Base-by-base conservation (phyloP, 306 rosid species). In the Vigna unguiculata region DNA sequence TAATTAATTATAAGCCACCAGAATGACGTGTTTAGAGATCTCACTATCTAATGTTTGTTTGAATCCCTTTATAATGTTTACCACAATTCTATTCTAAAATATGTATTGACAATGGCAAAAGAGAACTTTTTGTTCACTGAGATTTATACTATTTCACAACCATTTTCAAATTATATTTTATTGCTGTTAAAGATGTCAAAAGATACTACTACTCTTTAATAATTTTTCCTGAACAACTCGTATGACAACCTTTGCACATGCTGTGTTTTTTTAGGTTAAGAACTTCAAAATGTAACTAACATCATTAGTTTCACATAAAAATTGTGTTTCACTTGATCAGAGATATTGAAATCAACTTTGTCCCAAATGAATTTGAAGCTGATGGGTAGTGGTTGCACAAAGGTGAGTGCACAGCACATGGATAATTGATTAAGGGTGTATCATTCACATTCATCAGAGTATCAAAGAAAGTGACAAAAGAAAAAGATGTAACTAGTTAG, bases 361-460 rank as follows among this genome's bases (percentile, higher is more conserved):
- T 8, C 43, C 43, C 11, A 40, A 40, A 40, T 9, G 45, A 40
- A 40, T 40, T 40, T 2, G 48, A 43, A 43, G 1, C 53, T 10
- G 43, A 53, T 32, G 19, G 43, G 66, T 12, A 67, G 84, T 22
- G 47, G 84, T 71, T 69, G 78, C 67, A 65, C 34, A 47, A 53
- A 69, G 81, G 32, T 78, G 58, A 78, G 83, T 82, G 88, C 81
- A 78, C 1, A 49, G 77, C 90, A 84, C 86, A 80, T 87, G 90
- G 25, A 22, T 57, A 59, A 85, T 69, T 69, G 40, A 77, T 72
- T 36, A 40, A 2, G 7, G 19, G 36, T 60, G 47, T 68, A 64
- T 77, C 78, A 64, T 19, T 73, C 58, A 63, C 68, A 72, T 72
- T 58, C 43, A 38, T 49, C 4, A 25, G 19, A 66, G 81, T 40